Base-by-base conservation (phyloP, 768 basidiomycete species). In the Boletus fagicola region DNA sequence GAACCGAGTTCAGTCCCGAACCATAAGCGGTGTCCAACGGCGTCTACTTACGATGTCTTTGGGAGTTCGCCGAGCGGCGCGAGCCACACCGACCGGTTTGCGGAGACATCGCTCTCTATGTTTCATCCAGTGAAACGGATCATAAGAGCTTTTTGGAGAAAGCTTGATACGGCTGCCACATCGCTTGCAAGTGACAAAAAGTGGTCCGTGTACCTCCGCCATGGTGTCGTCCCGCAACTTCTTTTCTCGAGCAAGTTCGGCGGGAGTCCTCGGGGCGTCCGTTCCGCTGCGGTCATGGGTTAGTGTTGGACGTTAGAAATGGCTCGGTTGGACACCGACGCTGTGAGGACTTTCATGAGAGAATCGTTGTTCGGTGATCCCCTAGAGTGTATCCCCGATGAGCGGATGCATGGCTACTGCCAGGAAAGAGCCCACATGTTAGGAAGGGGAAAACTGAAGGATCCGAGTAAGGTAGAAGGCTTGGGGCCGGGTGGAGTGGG, bases 91-190 rank as follows among this genome's bases (percentile, higher is more conserved):
- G n/a, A 72, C 65, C 2, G 71, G 59, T 57, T 77, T 80, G 70
- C 79, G 83, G 53, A 82, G 66, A 67, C 87, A 89, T 31, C 86
- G 77, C 40, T 76, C 75, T 33, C 82, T 77, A 64, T 89, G 87
- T 61, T 80, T 84, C 45, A 73, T 67, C 87, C 87, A 89, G 68
- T 89, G 87, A 63, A 80, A 81, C 31, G 78, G 77, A 63, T 89
- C 87, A 62, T 79, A 89, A 22, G 76, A 76, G 68, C 84, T 86
- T 72, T 88, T 88, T 33, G 76, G 69, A 16, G 86, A 88, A 28
- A 89, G 80, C 67, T 86, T 86, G 71, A 89, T 87, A 15, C 74
- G 72, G 30, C 64, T 71, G 38, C 77, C 75, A 69, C 87, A 89
- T 51, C 77, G 77, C 59, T 72, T 75, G 72, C 86, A 88, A 53